Base-by-base conservation (phyloP, 192 early-diverging fungal genomes). In the Entomortierella lignicola region DNA sequence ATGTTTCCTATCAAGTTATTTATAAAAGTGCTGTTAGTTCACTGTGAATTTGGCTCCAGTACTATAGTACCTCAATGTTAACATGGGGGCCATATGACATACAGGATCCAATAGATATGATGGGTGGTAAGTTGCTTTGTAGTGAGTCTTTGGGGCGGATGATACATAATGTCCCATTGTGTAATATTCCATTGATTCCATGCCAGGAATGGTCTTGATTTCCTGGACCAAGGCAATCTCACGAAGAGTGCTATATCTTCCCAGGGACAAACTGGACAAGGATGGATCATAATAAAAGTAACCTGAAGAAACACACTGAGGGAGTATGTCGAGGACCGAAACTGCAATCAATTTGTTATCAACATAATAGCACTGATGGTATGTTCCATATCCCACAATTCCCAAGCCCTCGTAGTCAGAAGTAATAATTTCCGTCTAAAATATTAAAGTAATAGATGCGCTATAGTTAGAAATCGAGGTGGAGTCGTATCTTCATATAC, bases 251-350 rank as follows among this genome's bases (percentile, higher is more conserved):
- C 91, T 90, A 69, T 93, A 95, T 26, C 91, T 91, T n/a, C 98
- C 98, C 25, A 96, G 77, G 25, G 88, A 88, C 51, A 99, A 81
- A 50, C 82, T 87, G 0, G 85, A 60, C 55, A 90, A 92, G 8
- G 89, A 88, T 1, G 96, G 94, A 62, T 99, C 96, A 81, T 99
- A 99, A 67, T 96, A 90, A 62, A 98, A 92, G 61, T 99, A 98
- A 25, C 97, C 96, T 1, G 94, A 91, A 0, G 95, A 97, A 21
- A 98, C 82, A 61, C 93, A 97, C 0, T 59, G 51, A 17, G 96
- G 98, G 43, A 98, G 83, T 10, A 98, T 89, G 75, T 99, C 98
- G 61, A 99, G 77, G 2, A 99, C 96, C 18, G 90, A 92, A 15
- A 98, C 90, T 21, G 96, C 98, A 2, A 92, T 87, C 15, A 99